These are phyloP conservation scores for Metschnikowia dekortorum DNA, from an alignment of 805 yeast genomes.

Conservation along the genomic window DNA sequence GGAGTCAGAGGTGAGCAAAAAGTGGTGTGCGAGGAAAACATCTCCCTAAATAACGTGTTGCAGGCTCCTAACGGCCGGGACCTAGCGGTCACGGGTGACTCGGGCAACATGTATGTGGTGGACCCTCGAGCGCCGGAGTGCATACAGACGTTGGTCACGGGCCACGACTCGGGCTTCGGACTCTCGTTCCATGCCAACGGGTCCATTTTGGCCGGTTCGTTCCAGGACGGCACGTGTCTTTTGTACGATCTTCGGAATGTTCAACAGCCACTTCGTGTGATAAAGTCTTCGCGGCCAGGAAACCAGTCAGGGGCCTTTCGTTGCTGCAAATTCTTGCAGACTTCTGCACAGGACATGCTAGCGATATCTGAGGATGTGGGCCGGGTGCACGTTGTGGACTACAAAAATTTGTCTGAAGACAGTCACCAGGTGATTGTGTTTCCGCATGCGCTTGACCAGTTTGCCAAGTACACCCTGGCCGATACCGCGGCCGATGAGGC, in stretches of 20 bases:
- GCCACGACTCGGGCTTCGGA: conserved; percentile 79
- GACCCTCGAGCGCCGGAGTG: conserved; percentile 37
- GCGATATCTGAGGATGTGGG: conserved; percentile 82
- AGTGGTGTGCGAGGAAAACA: conserved; percentile 47
- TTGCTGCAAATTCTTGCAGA: conserved; percentile 45
- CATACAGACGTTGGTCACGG: conserved; percentile 45
- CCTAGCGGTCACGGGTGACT: conserved; percentile 69
- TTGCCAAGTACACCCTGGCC: conserved; percentile 22
- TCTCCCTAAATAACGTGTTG: conserved; percentile 72
- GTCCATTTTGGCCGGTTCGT: conserved; percentile 66
- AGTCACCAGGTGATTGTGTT: conserved; percentile 59
- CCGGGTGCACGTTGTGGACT: conserved; percentile 78
- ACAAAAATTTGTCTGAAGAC: conserved; percentile 49
- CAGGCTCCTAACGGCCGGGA: conserved; percentile 44
- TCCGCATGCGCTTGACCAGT: conserved; percentile 48
- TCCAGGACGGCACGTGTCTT: conserved; percentile 79
- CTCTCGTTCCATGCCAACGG: conserved; percentile 77
- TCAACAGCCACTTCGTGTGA: conserved; percentile 44
- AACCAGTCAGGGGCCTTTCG: conserved; percentile 64
- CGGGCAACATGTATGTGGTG: conserved; percentile 56
- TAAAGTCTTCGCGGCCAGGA: conserved; percentile 56
- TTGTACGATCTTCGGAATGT: conserved; percentile 73
- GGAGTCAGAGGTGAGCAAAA: conserved; percentile 38
- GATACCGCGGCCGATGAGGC: neutral
- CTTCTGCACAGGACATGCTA: conserved; percentile 71